A percentile compares a stretch with the other conserved stretches of the same genome.
These are phyloP conservation scores for Blastosporella zonata DNA, from an alignment of 1,284 basidiomycete species.

Conservation along the genomic window DNA sequence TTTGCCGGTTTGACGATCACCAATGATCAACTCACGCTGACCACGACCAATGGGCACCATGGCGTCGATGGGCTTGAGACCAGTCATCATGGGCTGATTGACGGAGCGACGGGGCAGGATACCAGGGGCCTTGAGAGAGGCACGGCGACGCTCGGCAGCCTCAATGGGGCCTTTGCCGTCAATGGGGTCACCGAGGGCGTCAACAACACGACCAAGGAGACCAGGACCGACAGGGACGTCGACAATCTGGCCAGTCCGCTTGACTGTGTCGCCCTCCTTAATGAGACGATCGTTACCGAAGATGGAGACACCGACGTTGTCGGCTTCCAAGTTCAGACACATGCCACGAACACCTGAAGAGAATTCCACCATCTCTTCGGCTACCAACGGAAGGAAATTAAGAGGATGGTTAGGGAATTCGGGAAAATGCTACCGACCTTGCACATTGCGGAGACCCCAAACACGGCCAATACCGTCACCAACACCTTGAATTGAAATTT, in stretches of 20 bases:
- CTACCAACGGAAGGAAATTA: slow-evolving; percentile 36
- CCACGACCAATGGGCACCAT: slow-evolving; percentile 99
- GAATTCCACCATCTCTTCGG: slow-evolving; percentile 99
- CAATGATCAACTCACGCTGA: slow-evolving; percentile 99
- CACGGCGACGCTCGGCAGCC: slow-evolving; percentile 90
- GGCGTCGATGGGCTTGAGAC: slow-evolving; percentile 99
- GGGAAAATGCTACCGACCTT: slow-evolving; percentile 56
- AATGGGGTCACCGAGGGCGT: slow-evolving; percentile 99
- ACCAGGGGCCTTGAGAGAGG: slow-evolving; percentile 97
- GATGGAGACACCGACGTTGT: slow-evolving; percentile 99
- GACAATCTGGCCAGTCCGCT: slow-evolving; percentile 99
- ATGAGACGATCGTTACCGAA: slow-evolving; percentile 99
- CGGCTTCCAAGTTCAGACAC: slow-evolving; percentile 99
- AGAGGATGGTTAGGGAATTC: slow-evolving; percentile 9
- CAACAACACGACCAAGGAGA: slow-evolving; percentile 97
- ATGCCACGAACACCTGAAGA: slow-evolving; percentile 98
- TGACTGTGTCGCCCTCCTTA: slow-evolving; percentile 99
- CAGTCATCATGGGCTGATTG: slow-evolving; percentile 99
- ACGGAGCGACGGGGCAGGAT: slow-evolving; percentile 99
- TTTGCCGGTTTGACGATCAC: slow-evolving; percentile 99
- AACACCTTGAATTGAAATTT: slow-evolving; percentile 63
- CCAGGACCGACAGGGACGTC: slow-evolving; percentile 97
- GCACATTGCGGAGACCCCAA: slow-evolving; percentile 90
- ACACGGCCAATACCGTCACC: slow-evolving; percentile 99
- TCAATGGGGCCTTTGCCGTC: slow-evolving; percentile 99